Evolutionary conservation across 306 rosid genomes (phyloP), one percentile per base, ranked within the genome.

Genomic region (Lathyrus sativus): DNA sequence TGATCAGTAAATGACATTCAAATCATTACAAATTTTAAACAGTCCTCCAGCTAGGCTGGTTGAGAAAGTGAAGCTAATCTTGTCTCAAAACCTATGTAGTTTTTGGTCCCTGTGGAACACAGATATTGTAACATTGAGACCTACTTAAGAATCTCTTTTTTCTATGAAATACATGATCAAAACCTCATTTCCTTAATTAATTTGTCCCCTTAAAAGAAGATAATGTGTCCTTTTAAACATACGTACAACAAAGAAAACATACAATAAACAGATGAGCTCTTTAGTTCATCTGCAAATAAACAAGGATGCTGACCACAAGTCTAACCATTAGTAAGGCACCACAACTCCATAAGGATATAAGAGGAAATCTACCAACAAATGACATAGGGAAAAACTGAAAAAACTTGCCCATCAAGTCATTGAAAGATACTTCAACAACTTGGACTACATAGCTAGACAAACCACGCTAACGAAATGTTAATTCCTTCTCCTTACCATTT

Each of bases 401-500:
- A 51, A 19, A 3, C 22, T 53, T 18, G 17, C 37, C 26, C 53
- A n/a, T 3, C 1, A 72, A 50, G 50, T 50, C 45, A 17, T 60
- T 17, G 2, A 24, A 73, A 61, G 66, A 72, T 62, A 50, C 50
- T n/a, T 29, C 71, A 67, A 53, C 33, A 65, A 67, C 62, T 41
- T 43, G 26, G 43, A 62, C 31, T 38, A 59, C 66, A 78, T 42
- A 31, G 68, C 70, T 50, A 62, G 26, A 66, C 19, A 78, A 2
- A 65, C 53, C 2, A 4, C 53, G 22, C 61, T 42, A 3, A 3
- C 54, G 46, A 42, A 51, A 13, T n/a, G 12, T 5, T 46, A 14
- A 68, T 26, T 29, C 59, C 69, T 26, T 26, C 46, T 68, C 29
- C n/a, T 29, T 18, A 35, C 15, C 31, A 65, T 37, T 58, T 41